Conservation (phyloP, 306 rosid species). For the Medicago arabica region DNA sequence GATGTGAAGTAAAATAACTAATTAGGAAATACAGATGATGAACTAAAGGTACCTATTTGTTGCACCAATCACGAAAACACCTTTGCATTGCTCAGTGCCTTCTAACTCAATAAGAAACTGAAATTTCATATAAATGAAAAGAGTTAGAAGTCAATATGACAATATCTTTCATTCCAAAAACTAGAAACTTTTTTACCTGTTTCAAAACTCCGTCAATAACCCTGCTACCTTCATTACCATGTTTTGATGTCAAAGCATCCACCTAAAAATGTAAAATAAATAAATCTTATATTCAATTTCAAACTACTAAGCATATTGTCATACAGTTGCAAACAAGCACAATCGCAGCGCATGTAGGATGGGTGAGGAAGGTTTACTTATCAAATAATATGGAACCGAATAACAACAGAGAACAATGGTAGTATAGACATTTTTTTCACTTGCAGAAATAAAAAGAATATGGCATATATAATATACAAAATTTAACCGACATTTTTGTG, state of each 20-base stretch:
- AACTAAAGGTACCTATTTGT: slow-evolving; percentile 69
- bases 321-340: background rate
- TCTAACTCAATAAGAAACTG: slow-evolving; percentile 56
- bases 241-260: slow-evolving; percentile 83
- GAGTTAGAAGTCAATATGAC: background rate
- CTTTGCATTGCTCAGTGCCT: slow-evolving; percentile 73
- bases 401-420: background rate
- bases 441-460: background rate
- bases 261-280: slow-evolving; percentile 55
- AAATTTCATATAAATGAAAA: background rate
- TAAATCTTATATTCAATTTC: background rate
- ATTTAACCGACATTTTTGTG: background rate
- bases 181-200: background rate
- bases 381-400: too few species aligned
- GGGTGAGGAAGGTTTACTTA: background rate
- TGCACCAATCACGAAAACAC: slow-evolving; percentile 93
- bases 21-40: background rate
- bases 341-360: background rate
- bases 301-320: background rate
- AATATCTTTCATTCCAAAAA: background rate
- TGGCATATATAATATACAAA: background rate
- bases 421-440: background rate
- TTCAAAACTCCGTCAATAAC: slow-evolving; percentile 54
- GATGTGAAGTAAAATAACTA: background rate
- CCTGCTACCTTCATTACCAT: slow-evolving; percentile 89